phyloP scores from a whole-genome alignment of 2,329 filamentous ascomycete species.

The Aaosphaeria pasadenensis region DNA sequence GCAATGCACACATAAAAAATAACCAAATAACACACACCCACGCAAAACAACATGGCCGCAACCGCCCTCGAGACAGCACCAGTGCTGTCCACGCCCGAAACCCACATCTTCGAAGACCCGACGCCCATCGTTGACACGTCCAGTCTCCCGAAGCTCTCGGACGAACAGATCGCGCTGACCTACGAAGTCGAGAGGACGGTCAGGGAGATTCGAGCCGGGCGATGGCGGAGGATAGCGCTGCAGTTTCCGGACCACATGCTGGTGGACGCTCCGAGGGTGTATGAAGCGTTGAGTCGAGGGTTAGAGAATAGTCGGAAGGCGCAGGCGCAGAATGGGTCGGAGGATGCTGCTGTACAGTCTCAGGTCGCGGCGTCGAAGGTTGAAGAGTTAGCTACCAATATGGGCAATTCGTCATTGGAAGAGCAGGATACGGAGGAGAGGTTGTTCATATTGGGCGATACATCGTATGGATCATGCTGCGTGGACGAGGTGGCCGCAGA shows the following conservation, averaged over 20 bases:
- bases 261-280: constrained; percentile 77
- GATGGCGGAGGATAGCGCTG: constrained; percentile 77
- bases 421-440: constrained; percentile 40
- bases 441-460: constrained; percentile 88
- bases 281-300: constrained; percentile 59
- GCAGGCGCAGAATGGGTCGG: constrained; percentile 1
- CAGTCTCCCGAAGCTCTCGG: constrained; percentile 42
- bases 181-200: constrained; percentile 87
- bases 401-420: constrained; percentile 6
- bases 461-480: constrained; percentile 94
- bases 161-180: constrained; percentile 69
- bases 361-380: constrained; percentile 2
- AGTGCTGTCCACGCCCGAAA: constrained; percentile 61
- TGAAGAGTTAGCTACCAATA: constrained; percentile 12
- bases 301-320: constrained; percentile 35
- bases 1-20: too few relatives aligned
- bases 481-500: constrained; percentile 96
- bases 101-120: constrained; percentile 57
- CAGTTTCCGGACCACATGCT: constrained; percentile 97
- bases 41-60: constrained; percentile 5
- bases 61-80: constrained; percentile 43
- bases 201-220: constrained; percentile 66
- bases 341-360: not conserved
- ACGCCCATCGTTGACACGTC: constrained; percentile 40
- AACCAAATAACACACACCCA: too few relatives aligned